Evolutionary conservation across 371 early-diverging fungal genomes (phyloP), one percentile per base, ranked within the genome.

Genomic region (Nematocida ironsii): DNA sequence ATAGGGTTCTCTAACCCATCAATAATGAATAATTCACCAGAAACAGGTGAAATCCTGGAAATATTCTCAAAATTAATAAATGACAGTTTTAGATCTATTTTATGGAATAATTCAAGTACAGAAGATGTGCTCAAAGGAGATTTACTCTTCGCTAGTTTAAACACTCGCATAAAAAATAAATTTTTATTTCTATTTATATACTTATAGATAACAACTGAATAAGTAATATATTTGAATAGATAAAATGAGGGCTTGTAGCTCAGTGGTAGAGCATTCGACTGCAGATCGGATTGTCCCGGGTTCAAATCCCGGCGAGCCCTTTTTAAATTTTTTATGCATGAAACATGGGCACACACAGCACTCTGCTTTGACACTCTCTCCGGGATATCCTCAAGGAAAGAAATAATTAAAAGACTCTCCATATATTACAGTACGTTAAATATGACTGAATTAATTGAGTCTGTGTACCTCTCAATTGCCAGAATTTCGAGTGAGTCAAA

Each of bases 401-500:
- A 88, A 75, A 88, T 86, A 40, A 84, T 81, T 50, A 60, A 73
- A 5, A 84, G 74, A 5, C 68, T 86, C 3, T 47, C 80, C 11
- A 23, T 69, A 11, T 86, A 81, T 64, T 76, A 81, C 52, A 61
- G 20, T 50, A 1, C 50, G 0, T 25, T 86, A 11, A 16, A 60
- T 4, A 45, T 11, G 25, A 72, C 84, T 39, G 62, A 72, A 23
- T 50, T 88, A 5, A 50, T 81, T 23, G 33, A 81, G 7, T 72
- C 72, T 13, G 61, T 85, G 16, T 87, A 85, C 73, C 72, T 88
- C 39, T 86, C 73, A 27, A 83, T 82, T 45, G 83, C 80, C 62
- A 81, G 83, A 56, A 67, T 87, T 4, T 83, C 73, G 44, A 95
- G 96, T 0, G 94, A 94, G 75, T 94, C 94, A 83, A 94, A 95